These are phyloP conservation scores for Xerocomus potaroensis DNA, from an alignment of 768 basidiomycete genomes.

Conservation along the genomic window DNA sequence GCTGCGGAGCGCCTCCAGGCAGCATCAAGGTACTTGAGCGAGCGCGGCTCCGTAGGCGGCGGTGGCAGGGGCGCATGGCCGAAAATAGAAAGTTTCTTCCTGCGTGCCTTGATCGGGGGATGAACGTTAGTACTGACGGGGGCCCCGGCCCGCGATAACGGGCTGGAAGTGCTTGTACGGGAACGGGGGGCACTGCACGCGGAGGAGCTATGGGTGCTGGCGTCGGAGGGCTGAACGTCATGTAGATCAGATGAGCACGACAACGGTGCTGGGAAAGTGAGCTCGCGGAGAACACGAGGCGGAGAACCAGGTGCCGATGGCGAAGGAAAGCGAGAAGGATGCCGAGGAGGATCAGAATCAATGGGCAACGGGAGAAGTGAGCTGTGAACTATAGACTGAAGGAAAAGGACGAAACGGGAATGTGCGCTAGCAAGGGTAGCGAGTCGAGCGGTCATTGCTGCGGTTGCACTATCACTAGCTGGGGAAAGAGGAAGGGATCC, in stretches of 20 bases:
- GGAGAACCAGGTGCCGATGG: constrained; percentile 17
- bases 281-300: constrained; percentile 43
- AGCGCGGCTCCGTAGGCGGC: constrained; percentile 42
- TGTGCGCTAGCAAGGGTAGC: constrained; percentile 55
- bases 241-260: constrained; percentile 37
- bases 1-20: constrained; percentile 44
- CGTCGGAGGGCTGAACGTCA: constrained; percentile 10
- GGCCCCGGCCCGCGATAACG: constrained; percentile 19
- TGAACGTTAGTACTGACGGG: neutral
- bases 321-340: constrained; percentile 13
- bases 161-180: constrained; percentile 9
- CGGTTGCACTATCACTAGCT: constrained; percentile 25
- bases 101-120: constrained; percentile 15
- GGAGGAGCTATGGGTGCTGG: constrained; percentile 5
- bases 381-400: constrained; percentile 70
- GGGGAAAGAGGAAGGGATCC: constrained; percentile 28
- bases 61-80: constrained; percentile 38
- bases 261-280: constrained; percentile 74
- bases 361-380: constrained; percentile 43
- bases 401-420: constrained; percentile 67
- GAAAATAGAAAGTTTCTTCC: constrained; percentile 37
- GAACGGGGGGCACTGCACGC: constrained; percentile 5
- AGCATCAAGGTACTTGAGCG: constrained; percentile 43
- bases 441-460: constrained; percentile 33
- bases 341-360: constrained; percentile 40